phyloP scores from a whole-genome alignment of 129 eudicot species.

The Flaveria ramosissima region DNA sequence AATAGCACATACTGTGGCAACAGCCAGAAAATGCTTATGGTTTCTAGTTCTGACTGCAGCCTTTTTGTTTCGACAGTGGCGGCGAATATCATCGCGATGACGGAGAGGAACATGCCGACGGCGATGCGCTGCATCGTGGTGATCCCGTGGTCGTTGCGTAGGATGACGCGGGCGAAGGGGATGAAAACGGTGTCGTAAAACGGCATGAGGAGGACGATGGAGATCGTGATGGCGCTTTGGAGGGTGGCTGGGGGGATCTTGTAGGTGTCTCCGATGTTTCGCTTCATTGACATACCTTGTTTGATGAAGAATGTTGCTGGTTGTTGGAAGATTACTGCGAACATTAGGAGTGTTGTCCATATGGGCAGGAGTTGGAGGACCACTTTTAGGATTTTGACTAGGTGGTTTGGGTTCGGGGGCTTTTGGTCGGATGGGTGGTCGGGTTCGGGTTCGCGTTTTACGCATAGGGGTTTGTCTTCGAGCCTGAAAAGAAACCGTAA shows the following conservation, averaged over 20 bases:
- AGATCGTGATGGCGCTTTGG: slow-evolving; percentile 85
- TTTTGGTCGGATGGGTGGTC: slow-evolving; percentile 28
- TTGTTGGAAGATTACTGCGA: slow-evolving; percentile 94
- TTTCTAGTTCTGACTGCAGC: slow-evolving; percentile 29
- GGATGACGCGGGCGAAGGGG: slow-evolving; percentile 56
- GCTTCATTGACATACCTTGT: slow-evolving; percentile 90
- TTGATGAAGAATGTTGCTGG: slow-evolving; percentile 93
- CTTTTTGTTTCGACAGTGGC: slow-evolving; percentile 69
- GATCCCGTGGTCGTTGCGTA: slow-evolving; percentile 71
- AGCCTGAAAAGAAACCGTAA: slow-evolving; percentile 41
- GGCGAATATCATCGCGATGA: slow-evolving; percentile 87
- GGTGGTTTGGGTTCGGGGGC: slow-evolving; percentile 31
- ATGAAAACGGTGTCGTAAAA: slow-evolving; percentile 68
- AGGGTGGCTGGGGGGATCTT: slow-evolving; percentile 96
- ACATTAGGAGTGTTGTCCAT: slow-evolving; percentile 84
- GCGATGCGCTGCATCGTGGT: slow-evolving; percentile 87
- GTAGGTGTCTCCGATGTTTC: slow-evolving; percentile 76
- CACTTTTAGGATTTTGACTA: slow-evolving; percentile 49
- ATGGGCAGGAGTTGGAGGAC: slow-evolving; percentile 66
- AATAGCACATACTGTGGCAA: slow-evolving; percentile 76
- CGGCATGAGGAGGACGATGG: slow-evolving; percentile 87
- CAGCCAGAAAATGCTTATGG: slow-evolving; percentile 72
- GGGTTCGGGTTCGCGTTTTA: slow-evolving; percentile 26
- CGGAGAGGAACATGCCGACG: slow-evolving; percentile 84
- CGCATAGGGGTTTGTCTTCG: slow-evolving; percentile 56